Percentiles rank a stretch among this genome's conserved stretches.
phyloP scores from a whole-genome alignment of 169 alveolate species.

The Cryptosporidium meleagridis region DNA sequence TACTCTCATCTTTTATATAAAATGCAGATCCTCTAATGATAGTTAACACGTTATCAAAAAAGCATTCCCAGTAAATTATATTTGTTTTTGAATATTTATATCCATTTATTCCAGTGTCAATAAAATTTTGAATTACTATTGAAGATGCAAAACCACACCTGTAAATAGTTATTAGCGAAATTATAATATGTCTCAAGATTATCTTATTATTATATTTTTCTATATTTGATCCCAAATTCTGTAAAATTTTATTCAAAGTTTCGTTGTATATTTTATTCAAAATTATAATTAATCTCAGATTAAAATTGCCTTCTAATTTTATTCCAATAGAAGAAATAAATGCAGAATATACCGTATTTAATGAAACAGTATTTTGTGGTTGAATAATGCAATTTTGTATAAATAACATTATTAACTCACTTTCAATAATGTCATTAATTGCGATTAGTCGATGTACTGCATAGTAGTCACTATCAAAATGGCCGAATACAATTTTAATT shows the following conservation, averaged over 20 bases:
- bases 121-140: constrained; percentile 1
- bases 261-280: constrained; percentile 35
- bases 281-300: background rate
- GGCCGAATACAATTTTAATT: background rate
- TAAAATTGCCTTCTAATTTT: constrained; percentile 2
- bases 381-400: constrained; percentile 44
- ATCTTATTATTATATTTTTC: constrained; percentile 33
- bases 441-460: background rate
- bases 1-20: constrained; percentile 9
- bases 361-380: constrained; percentile 17
- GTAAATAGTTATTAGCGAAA: constrained; percentile 18
- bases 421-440: constrained; percentile 34
- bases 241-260: background rate
- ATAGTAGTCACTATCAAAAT: background rate
- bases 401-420: constrained; percentile 10
- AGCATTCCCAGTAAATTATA: constrained; percentile 50
- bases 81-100: constrained; percentile 13
- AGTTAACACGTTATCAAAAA: constrained; percentile 50
- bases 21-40: constrained; percentile 37
- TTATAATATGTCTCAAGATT: constrained; percentile 21
- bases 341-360: constrained; percentile 54
- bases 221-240: background rate
- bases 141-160: constrained; percentile 58
- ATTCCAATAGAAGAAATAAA: constrained; percentile 53
- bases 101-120: background rate